Evolutionary conservation across 306 rosid species (phyloP).

Genomic region (Heteromeles arbutifolia): DNA sequence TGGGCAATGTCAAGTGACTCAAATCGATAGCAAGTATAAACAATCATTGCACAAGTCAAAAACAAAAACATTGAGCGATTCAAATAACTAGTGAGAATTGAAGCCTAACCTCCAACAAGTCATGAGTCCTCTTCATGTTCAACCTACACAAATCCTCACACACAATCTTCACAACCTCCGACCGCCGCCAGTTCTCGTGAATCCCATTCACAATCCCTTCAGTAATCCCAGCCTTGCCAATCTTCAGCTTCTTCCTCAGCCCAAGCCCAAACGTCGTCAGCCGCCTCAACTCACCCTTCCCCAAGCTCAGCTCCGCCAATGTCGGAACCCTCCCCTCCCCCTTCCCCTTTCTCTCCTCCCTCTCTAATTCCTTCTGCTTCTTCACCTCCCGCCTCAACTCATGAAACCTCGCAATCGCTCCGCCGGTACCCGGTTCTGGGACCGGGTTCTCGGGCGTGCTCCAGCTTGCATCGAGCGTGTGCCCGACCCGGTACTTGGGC

Average conservation of each 20-base stretch:
- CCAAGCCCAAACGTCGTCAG: constrained; percentile 42
- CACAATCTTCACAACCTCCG: constrained; percentile 62
- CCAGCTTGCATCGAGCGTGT: constrained; percentile 76
- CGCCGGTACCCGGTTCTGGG: constrained; percentile 58
- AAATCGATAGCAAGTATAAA: background rate
- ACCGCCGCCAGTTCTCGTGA: constrained; percentile 78
- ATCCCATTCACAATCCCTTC: constrained; percentile 87
- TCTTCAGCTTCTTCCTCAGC: constrained; percentile 56
- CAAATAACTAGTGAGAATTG: background rate
- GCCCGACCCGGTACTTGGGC: constrained; percentile 59
- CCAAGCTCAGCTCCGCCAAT: constrained; percentile 71
- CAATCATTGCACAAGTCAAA: background rate
- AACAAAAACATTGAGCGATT: background rate
- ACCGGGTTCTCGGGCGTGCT: constrained; percentile 73
- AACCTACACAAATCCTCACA: constrained; percentile 69
- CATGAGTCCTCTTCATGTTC: constrained; percentile 95
- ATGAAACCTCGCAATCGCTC: constrained; percentile 37
- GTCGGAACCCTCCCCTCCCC: constrained; percentile 50
- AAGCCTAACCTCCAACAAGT: constrained; percentile 69
- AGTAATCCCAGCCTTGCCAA: constrained; percentile 87
- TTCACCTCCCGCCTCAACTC: constrained; percentile 36
- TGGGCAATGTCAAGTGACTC: too few relatives aligned
- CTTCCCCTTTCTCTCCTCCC: constrained; percentile 11
- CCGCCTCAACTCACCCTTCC: constrained; percentile 49
- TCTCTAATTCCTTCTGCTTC: constrained; percentile 28